These are phyloP conservation scores for Aegle marmelos DNA, from an alignment of 345 rosid genomes.

Conservation along the genomic window DNA sequence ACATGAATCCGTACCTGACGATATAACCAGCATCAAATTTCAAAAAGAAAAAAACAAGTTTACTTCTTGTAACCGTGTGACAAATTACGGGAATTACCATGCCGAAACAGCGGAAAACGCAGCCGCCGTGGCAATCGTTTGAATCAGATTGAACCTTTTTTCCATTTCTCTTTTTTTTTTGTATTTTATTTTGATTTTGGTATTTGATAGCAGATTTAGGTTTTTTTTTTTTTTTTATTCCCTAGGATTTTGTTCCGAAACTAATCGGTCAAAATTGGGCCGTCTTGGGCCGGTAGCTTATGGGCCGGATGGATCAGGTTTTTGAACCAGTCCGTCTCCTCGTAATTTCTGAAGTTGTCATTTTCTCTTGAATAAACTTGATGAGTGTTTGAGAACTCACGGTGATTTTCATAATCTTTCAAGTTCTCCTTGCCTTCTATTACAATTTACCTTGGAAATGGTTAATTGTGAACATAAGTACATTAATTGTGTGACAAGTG, in stretches of 20 bases:
- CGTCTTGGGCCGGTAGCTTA: no score
- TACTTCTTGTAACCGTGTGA: neutral
- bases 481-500: neutral
- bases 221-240: neutral
- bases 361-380: no score
- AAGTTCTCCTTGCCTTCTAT: no score
- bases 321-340: rapidly evolving
- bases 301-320: neutral
- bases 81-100: conserved; percentile 38
- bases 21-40: neutral
- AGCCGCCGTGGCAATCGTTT: conserved; percentile 74
- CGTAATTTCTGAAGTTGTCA: no score
- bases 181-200: neutral
- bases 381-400: no score
- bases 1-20: conserved; percentile 89
- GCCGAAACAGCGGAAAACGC: conserved; percentile 84
- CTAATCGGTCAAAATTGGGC: neutral
- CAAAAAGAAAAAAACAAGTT: neutral
- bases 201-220: neutral
- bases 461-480: neutral
- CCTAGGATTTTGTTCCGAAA: neutral
- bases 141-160: conserved; percentile 66
- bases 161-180: conserved; percentile 35
- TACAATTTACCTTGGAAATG: no score
- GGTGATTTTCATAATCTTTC: no score